Evolutionary conservation across 371 early-diverging fungal genomes (phyloP), one percentile per base, ranked within the genome.

Genomic region (Mucor racemosus): DNA sequence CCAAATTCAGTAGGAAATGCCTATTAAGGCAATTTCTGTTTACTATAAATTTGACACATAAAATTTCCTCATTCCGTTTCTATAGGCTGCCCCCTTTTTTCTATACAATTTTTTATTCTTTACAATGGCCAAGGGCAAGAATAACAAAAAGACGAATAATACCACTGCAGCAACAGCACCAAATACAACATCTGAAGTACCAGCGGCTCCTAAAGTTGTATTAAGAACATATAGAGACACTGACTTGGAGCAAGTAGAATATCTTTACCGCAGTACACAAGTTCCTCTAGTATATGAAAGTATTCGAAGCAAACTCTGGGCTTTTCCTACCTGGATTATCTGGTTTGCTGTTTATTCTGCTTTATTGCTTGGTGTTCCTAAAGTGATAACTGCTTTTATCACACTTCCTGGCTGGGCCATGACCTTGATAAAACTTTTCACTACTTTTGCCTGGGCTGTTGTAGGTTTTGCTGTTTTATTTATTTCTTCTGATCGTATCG

Each of bases 291-390:
- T 84, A 3, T 78, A 74, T 5, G 78, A 80, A 67, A 79, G 78
- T 14, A 73, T 84, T 13, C 72, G 79, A 44, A 69, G 73, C 8
- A 80, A 80, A 41, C n/a, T 80, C n/a, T 75, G 79, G 81, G 42
- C 74, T 11, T 77, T 79, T 7, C 21, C 65, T 9, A 76, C 79
- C 0, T 84, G 81, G 84, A 36, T 74, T 7, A 40, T 77, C n/a
- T 80, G 77, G 77, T 71, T 84, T 58, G 63, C 40, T 19, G 76
- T 68, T 0, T 84, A 78, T 38, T 68, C 74, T 14, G 33, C 60
- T 15, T 60, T 84, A 4, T 53, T 80, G 35, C 50, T 65, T 9
- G 11, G 53, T 11, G 64, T 80, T 10, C 80, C 79, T 0, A 36
- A 40, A 3, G 26, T 66, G 9, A 17, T 78, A 4, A 13, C 59